Evolutionary conservation across 352 stramenopile genomes (phyloP).

Genomic region (Nothophytophthora sp.): DNA sequence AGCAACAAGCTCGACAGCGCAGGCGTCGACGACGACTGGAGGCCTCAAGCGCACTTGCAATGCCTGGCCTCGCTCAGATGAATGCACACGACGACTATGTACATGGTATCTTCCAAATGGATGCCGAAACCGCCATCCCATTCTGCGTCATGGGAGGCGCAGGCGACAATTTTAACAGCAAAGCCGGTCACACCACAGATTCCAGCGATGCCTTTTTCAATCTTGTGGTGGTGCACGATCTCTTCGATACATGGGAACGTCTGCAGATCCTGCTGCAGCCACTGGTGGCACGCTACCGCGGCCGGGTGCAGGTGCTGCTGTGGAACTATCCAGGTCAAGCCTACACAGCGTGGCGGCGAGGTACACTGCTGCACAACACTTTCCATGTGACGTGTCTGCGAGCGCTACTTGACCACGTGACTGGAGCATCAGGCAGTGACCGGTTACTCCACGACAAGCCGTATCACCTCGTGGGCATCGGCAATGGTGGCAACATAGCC

Average conservation of each 20-base stretch:
- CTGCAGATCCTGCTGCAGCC: slow-evolving; percentile 94
- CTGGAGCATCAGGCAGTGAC: slow-evolving; percentile 13
- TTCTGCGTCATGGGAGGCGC: slow-evolving; percentile 86
- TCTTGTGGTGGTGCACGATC: slow-evolving; percentile 94
- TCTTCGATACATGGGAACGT: slow-evolving; percentile 95
- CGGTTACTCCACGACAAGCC: slow-evolving; percentile 68
- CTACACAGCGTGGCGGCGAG: slow-evolving; percentile 92
- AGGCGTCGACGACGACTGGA: slow-evolving; percentile 39
- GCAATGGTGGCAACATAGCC: slow-evolving; percentile 92
- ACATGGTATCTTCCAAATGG: slow-evolving; percentile 85
- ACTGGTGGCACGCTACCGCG: slow-evolving; percentile 87
- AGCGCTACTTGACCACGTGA: slow-evolving; percentile 66
- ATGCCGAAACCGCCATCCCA: slow-evolving; percentile 92
- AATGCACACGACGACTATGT: slow-evolving; percentile 54
- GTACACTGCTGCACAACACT: slow-evolving; percentile 92
- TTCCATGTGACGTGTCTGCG: slow-evolving; percentile 89
- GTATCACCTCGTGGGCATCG: slow-evolving; percentile 94
- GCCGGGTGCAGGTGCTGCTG: slow-evolving; percentile 85
- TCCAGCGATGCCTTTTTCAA: slow-evolving; percentile 87
- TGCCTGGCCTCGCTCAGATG: slow-evolving; percentile 48
- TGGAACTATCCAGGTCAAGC: slow-evolving; percentile 98
- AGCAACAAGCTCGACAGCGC: slow-evolving; percentile 41
- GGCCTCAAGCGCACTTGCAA: slow-evolving; percentile 36
- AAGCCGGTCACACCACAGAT: slow-evolving; percentile 7
- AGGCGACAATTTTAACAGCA: slow-evolving; percentile 1